Evolutionary conservation across 371 early-diverging fungal genomes (phyloP).

Genomic region (Circinella minor): DNA sequence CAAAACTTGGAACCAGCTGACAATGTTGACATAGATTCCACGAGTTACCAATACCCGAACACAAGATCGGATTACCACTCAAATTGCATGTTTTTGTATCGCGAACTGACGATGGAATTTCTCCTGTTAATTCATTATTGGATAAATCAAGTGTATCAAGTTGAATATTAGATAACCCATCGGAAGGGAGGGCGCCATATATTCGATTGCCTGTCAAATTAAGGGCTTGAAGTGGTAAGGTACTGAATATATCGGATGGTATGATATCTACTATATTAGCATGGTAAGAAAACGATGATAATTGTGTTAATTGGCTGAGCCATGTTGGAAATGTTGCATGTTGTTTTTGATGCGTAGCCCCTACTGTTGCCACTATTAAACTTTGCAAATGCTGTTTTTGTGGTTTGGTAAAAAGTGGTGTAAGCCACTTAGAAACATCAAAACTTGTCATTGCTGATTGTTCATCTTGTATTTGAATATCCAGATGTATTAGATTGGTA

Average conservation of each 20-base stretch:
- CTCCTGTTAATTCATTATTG: constrained; percentile 10
- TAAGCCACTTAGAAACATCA: constrained; percentile 4
- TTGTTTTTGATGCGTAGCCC: background rate
- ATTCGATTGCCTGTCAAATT: constrained; percentile 11
- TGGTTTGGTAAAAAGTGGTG: background rate
- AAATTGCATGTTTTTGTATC: constrained; percentile 13
- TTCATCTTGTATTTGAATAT: constrained; percentile 5
- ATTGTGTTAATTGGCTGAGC: constrained; percentile 5
- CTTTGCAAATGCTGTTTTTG: background rate
- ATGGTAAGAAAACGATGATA: constrained; percentile 7
- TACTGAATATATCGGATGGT: constrained; percentile 1
- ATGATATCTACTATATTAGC: constrained; percentile 10
- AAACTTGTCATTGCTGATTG: background rate
- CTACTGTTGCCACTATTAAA: background rate
- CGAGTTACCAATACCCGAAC: constrained; percentile 18
- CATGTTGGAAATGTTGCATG: constrained; percentile 12
- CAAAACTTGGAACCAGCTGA: constrained; percentile 13
- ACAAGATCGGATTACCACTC: constrained; percentile 14
- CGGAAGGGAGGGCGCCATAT: constrained; percentile 10
- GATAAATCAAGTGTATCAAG: constrained; percentile 3
- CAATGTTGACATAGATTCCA: constrained; percentile 22
- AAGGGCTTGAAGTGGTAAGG: background rate
- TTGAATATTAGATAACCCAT: constrained; percentile 6
- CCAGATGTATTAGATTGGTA: constrained; percentile 6
- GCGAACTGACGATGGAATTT: constrained; percentile 4